Conservation (phyloP, 2,329 filamentous ascomycete genomes). For the Pestalotiopsis sp. region DNA sequence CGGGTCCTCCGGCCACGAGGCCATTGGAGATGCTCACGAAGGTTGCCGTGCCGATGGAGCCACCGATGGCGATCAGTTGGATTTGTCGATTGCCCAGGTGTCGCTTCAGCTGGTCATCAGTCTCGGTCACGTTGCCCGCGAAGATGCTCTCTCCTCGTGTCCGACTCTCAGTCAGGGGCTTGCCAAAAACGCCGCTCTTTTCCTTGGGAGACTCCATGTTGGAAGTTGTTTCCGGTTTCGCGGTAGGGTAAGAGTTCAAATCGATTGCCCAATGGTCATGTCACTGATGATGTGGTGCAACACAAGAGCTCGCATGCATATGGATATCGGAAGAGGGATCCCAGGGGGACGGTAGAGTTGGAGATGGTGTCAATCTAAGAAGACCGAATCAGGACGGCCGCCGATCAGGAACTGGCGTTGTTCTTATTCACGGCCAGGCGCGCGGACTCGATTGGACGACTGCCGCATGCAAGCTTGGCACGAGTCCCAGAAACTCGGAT, state of each 20-base stretch:
- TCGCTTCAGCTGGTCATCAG: constrained; percentile 5
- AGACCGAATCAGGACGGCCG: neutral
- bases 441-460: neutral
- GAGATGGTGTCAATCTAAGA: neutral
- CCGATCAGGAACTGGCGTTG: neutral
- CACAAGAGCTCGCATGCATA: neutral
- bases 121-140: neutral
- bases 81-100: constrained; percentile 36
- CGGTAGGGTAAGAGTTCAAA: neutral
- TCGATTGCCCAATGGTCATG: neutral
- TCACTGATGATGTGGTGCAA: neutral
- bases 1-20: constrained; percentile 46
- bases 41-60: constrained; percentile 55
- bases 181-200: neutral
- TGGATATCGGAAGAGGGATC: neutral
- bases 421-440: neutral
- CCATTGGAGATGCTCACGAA: constrained; percentile 62
- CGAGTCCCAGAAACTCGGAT: neutral
- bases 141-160: neutral
- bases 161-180: neutral
- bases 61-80: constrained; percentile 58
- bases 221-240: neutral
- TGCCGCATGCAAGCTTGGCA: neutral
- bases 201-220: neutral
- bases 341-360: neutral